A percentile compares a stretch with the other conserved stretches of the same genome.
These are phyloP conservation scores for Lepidium campestre DNA, from an alignment of 441 rosid species.

Conservation along the genomic window DNA sequence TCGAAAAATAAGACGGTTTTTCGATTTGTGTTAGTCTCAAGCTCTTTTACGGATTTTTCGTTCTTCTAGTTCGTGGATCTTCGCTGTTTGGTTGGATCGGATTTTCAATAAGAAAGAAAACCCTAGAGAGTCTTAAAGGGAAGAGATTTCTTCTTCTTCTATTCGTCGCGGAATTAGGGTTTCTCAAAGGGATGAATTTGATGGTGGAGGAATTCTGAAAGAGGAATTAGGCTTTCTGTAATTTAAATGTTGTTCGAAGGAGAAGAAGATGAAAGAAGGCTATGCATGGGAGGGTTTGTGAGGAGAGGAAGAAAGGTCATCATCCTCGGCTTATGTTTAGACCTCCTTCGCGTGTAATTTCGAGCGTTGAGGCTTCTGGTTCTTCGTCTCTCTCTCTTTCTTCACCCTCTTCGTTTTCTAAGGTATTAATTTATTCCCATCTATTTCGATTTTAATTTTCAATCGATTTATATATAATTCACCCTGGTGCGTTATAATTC, in stretches of 20 bases:
- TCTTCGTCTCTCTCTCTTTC: slow-evolving; percentile 40
- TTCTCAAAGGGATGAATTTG: neutral
- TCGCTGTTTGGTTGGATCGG: neutral
- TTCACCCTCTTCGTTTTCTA: slow-evolving; percentile 45
- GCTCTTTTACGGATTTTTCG: neutral
- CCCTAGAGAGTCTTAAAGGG: neutral
- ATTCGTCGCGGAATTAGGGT: slow-evolving; percentile 10
- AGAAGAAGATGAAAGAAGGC: slow-evolving; percentile 32
- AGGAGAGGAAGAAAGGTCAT: slow-evolving; percentile 8
- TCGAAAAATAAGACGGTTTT: neutral
- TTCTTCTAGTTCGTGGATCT: neutral
- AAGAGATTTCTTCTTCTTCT: neutral
- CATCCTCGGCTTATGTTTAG: slow-evolving; percentile 67
- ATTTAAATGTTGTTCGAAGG: slow-evolving; percentile 24
- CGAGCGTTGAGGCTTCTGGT: slow-evolving; percentile 38
- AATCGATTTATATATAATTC: neutral
- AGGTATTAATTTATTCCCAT: slow-evolving; percentile 34
- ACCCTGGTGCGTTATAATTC: neutral
- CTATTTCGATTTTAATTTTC: neutral
- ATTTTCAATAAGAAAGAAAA: neutral
- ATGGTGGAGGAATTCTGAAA: neutral
- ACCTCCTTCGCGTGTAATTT: slow-evolving; percentile 51
- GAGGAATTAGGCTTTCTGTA: too few species aligned
- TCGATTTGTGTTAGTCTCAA: neutral
- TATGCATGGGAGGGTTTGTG: slow-evolving; percentile 37